phyloP scores from a whole-genome alignment of 805 yeast species.

The Candida lessepsii region DNA sequence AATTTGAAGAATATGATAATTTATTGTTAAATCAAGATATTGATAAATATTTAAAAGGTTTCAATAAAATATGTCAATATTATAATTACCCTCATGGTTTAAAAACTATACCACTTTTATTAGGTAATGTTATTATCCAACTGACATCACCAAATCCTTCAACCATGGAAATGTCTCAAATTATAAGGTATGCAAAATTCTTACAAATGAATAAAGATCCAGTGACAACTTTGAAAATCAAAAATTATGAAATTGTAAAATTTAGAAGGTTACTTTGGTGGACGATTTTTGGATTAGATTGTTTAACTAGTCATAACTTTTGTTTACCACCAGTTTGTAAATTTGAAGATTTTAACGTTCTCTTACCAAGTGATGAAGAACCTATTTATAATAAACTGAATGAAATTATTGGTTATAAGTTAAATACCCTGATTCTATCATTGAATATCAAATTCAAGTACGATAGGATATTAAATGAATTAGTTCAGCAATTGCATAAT shows the following conservation, averaged over 20 bases:
- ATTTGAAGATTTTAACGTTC: conserved; percentile 54
- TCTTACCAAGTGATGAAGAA: conserved; percentile 51
- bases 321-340: conserved; percentile 54
- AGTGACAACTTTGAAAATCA: conserved; percentile 47
- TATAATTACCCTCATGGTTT: conserved; percentile 50
- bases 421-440: conserved; percentile 48
- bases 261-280: conserved; percentile 63
- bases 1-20: conserved; percentile 57
- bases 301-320: conserved; percentile 54
- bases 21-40: conserved; percentile 46
- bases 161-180: conserved; percentile 53
- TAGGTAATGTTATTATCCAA: conserved; percentile 50
- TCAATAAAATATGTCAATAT: conserved; percentile 49
- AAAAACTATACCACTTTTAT: conserved; percentile 40
- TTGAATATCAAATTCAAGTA: conserved; percentile 55
- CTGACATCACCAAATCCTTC: conserved; percentile 57
- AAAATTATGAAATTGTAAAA: conserved; percentile 49
- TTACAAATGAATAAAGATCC: conserved; percentile 62
- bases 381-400: conserved; percentile 28
- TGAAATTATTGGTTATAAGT: conserved; percentile 29
- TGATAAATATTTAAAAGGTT: conserved; percentile 48
- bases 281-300: conserved; percentile 61
- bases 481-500: conserved; percentile 52
- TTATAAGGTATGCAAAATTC: conserved; percentile 55
- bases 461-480: conserved; percentile 50